These are phyloP conservation scores for Saturnispora dispora DNA, from an alignment of 805 yeast species.

Conservation along the genomic window DNA sequence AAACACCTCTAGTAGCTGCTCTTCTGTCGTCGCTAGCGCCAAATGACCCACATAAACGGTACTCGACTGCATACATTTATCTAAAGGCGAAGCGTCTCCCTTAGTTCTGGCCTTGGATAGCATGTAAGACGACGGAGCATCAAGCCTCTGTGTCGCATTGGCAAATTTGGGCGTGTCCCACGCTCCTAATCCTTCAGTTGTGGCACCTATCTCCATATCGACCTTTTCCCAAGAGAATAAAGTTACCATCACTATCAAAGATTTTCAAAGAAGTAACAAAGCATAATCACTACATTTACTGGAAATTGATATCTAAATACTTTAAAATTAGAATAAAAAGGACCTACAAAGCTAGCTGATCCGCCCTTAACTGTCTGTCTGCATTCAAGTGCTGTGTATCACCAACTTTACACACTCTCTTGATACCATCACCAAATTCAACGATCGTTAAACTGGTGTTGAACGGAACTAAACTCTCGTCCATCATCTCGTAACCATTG, in stretches of 20 bases:
- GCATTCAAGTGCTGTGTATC: slow-evolving; percentile 60
- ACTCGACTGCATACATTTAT: slow-evolving; percentile 53
- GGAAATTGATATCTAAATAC: not conserved
- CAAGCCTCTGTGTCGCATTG: slow-evolving; percentile 59
- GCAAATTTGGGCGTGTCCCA: slow-evolving; percentile 47
- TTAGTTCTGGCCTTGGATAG: slow-evolving; percentile 51
- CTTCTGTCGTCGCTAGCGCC: slow-evolving; percentile 88
- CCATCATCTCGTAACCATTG: slow-evolving; percentile 30
- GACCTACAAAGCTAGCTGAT: slow-evolving; percentile 2
- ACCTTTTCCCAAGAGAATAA: not conserved
- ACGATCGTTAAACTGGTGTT: slow-evolving; percentile 68
- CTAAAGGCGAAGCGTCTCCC: slow-evolving; percentile 40
- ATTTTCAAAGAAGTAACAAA: not conserved
- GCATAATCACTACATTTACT: not conserved
- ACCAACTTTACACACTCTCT: slow-evolving; percentile 49
- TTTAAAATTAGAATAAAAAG: too few species aligned
- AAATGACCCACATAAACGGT: slow-evolving; percentile 90
- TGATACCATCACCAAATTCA: slow-evolving; percentile 37
- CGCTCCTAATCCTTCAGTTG: slow-evolving; percentile 28
- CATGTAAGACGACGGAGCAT: slow-evolving; percentile 62
- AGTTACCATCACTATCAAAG: not conserved
- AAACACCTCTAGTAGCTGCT: slow-evolving; percentile 83
- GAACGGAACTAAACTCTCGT: slow-evolving; percentile 42
- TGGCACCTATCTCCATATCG: slow-evolving; percentile 2
- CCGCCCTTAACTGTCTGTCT: not conserved